A percentile compares a stretch with the other conserved stretches of the same genome.
Evolutionary conservation across 2,329 filamentous ascomycete species (phyloP).

Genomic region (Neurospora sp.): DNA sequence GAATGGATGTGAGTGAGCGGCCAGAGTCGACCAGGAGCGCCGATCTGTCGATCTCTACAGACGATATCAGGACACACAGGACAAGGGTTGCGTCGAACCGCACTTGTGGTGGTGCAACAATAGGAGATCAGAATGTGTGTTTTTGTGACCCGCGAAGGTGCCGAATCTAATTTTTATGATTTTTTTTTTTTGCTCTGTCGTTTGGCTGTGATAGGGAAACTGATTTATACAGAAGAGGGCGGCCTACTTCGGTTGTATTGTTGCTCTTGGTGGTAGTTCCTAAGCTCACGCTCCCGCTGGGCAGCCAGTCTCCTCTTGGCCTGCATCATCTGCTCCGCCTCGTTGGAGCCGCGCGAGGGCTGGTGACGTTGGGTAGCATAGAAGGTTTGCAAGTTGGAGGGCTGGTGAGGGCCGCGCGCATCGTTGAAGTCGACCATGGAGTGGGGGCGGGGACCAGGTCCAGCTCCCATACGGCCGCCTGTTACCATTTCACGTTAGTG

Average conservation of each 20-base stretch:
- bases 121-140: conserved; percentile 18
- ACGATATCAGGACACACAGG: conserved; percentile 17
- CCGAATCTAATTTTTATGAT: conserved; percentile 26
- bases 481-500: conserved; percentile 18
- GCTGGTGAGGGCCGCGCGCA: conserved; percentile 57
- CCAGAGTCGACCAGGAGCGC: background rate
- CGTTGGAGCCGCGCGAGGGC: conserved; percentile 69
- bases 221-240: conserved; percentile 63
- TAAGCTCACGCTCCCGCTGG: conserved; percentile 96
- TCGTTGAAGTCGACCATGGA: conserved; percentile 77
- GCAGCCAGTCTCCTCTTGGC: conserved; percentile 98
- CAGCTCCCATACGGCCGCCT: conserved; percentile 64
- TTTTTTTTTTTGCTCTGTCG: conserved; percentile 25
- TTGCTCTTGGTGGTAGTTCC: conserved; percentile 99
- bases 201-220: conserved; percentile 30
- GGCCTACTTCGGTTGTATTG: conserved; percentile 99
- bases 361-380: conserved; percentile 92
- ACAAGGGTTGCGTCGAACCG: conserved; percentile 19
- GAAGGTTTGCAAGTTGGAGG: conserved; percentile 81
- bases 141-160: conserved; percentile 19
- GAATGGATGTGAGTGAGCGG: background rate
- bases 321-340: conserved; percentile 98
- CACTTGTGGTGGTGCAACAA: conserved; percentile 23
- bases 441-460: conserved; percentile 62
- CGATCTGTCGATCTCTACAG: conserved; percentile 16